A percentile compares a stretch with the other conserved stretches of the same genome.
These are phyloP conservation scores for Podaxis sp. DNA, from an alignment of 768 basidiomycete genomes.

Conservation along the genomic window DNA sequence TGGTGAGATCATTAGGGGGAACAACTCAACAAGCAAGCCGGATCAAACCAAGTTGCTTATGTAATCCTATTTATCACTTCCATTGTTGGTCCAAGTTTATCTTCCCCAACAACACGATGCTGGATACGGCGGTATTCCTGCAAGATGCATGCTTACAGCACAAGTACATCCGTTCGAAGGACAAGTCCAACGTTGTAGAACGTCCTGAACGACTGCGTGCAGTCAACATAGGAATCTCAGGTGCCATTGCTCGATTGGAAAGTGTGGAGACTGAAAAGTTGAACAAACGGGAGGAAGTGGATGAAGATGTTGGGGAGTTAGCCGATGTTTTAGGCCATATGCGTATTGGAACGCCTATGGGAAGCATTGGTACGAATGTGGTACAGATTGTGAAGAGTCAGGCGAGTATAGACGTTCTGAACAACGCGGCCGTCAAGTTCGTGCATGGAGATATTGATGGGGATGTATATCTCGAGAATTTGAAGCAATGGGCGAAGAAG, in stretches of 20 bases:
- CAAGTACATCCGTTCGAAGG: conserved; percentile 74
- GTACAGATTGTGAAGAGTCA: conserved; percentile 53
- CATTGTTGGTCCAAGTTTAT: not conserved
- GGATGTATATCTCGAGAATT: conserved; percentile 64
- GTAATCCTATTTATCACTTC: not conserved
- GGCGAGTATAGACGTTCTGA: conserved; percentile 53
- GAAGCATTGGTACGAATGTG: conserved; percentile 20
- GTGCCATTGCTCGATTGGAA: conserved; percentile 75
- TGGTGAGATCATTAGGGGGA: not conserved
- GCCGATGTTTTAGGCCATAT: conserved; percentile 28
- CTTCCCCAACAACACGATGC: conserved; percentile 2
- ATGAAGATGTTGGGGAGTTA: conserved; percentile 20
- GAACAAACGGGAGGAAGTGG: not conserved
- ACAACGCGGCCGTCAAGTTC: conserved; percentile 67
- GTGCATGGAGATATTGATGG: conserved; percentile 70
- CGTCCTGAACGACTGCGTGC: conserved; percentile 88
- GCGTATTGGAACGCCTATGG: conserved; percentile 20
- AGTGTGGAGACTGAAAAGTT: conserved; percentile 12
- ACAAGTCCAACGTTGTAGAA: conserved; percentile 80
- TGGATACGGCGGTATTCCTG: conserved; percentile 40
- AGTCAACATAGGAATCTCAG: conserved; percentile 78
- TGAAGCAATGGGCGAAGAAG: conserved; percentile 58
- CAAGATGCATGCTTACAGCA: conserved; percentile 78
- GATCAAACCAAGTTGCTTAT: not conserved
- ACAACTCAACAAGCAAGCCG: not conserved